These are phyloP conservation scores for Phytophthora gonapodyides DNA, from an alignment of 352 stramenopile genomes.

Conservation along the genomic window DNA sequence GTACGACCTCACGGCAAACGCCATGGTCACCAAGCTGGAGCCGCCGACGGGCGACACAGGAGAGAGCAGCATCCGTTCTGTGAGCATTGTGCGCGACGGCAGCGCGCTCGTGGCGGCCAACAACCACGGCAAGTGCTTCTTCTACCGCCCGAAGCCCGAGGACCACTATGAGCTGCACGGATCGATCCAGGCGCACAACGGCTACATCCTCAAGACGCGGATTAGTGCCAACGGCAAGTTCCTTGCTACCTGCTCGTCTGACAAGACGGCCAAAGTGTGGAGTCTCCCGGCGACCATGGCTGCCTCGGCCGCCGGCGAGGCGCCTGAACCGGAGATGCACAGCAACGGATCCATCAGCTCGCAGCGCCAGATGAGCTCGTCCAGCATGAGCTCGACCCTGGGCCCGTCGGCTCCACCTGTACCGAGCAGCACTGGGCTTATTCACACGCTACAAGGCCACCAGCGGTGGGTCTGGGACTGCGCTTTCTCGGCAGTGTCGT, in stretches of 20 bases:
- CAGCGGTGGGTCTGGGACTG: constrained; percentile 99
- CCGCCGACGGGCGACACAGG: constrained; percentile 56
- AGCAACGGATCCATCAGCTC: constrained; percentile 41
- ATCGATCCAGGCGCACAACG: constrained; percentile 85
- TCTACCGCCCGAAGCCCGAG: constrained; percentile 81
- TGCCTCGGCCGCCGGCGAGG: constrained; percentile 21
- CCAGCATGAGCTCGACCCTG: constrained; percentile 37
- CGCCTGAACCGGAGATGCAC: constrained; percentile 28
- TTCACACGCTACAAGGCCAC: constrained; percentile 88
- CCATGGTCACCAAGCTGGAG: constrained; percentile 63
- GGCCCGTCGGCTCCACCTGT: constrained; percentile 25
- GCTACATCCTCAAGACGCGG: constrained; percentile 92
- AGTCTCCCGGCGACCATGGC: constrained; percentile 47
- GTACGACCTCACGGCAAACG: constrained; percentile 90
- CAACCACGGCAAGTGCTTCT: constrained; percentile 95
- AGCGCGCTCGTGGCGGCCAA: constrained; percentile 92
- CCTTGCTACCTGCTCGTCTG: constrained; percentile 93
- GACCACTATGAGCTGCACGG: constrained; percentile 72
- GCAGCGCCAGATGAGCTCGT: constrained; percentile 37
- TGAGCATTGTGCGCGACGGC: constrained; percentile 94
- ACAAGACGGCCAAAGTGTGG: constrained; percentile 95
- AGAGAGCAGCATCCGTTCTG: constrained; percentile 87
- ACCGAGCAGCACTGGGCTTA: constrained; percentile 48
- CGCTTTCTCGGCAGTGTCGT: constrained; percentile 97
- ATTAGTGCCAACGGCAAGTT: constrained; percentile 86